phyloP scores from a whole-genome alignment of 371 early-diverging fungal genomes.

The Rhizoclosmatium hyalinum region DNA sequence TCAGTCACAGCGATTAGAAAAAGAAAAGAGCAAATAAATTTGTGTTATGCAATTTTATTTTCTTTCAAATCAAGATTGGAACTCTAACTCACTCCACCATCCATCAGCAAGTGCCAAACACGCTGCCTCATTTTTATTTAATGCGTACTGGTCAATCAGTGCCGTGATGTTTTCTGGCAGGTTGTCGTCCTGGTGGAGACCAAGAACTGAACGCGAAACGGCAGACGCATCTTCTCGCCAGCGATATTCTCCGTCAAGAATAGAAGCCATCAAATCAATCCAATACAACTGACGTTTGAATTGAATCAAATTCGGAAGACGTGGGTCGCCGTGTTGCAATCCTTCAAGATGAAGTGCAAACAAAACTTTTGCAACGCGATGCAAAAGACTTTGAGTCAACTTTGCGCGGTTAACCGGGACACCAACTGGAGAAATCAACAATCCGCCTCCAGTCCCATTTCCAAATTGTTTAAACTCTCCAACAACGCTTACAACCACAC shows the following conservation, averaged over 20 bases:
- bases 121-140: neutral
- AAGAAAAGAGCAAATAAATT: too few relatives aligned
- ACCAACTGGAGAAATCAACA: neutral
- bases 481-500: neutral
- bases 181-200: neutral
- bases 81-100: neutral
- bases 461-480: neutral
- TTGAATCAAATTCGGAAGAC: neutral
- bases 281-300: neutral
- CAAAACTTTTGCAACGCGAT: too few relatives aligned
- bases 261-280: neutral
- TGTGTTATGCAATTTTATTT: too few relatives aligned
- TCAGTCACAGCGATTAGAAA: too few relatives aligned
- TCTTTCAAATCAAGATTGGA: too few relatives aligned
- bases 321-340: neutral
- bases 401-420: neutral
- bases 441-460: neutral
- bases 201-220: neutral
- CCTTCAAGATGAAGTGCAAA: neutral
- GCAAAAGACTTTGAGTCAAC: neutral
- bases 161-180: neutral
- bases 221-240: neutral
- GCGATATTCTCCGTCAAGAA: neutral
- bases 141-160: neutral
- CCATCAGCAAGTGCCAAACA: neutral